Evolutionary conservation across 257 asterid species (phyloP), one percentile per base, ranked within the genome.

Genomic region (Lycium ferocissimum): DNA sequence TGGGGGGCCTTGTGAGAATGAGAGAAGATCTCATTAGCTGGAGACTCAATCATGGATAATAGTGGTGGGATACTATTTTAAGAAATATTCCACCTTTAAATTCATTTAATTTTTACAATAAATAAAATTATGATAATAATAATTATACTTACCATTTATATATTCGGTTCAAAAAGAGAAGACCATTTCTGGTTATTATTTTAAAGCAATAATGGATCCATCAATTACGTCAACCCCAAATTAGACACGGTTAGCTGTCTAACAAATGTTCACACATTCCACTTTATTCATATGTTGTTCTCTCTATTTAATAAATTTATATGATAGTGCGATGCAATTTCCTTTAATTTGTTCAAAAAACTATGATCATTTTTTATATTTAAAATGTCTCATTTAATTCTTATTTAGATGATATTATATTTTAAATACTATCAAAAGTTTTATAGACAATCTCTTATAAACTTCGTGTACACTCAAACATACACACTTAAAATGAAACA

Each of bases 1-100:
- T 82, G 85, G 15, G 15, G 82, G 82, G 0, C 9, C 63, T 14
- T 14, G 22, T 26, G 14, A 33, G 17, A 54, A 53, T 53, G 9
- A 78, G 17, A 53, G 17, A 53, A 78, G 49, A 78, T 78, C 82
- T 78, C 33, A 53, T 26, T 26, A 53, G 82, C 63, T 78, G 82
- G 82, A 49, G 45, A 78, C 2, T 78, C 47, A 14, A 78, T 78
- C 63, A 78, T 78, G 82, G 17, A 78, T n/a, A 51, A 17, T 26
- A 53, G 82, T 78, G 82, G 65, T 53, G 14, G 49, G 65, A 26
- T 53, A 7, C 65, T 78, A 78, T 78, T 14, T 53, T 54, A 75
- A 75, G 81, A 45, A 49, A 51, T 75, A 75, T 22, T 75, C 5
- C 62, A 12, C 61, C 43, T 49, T 47, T 14, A 73, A 73, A 73